These are phyloP conservation scores for Nicotiana undulata DNA, from an alignment of 257 asterid genomes.

Conservation along the genomic window DNA sequence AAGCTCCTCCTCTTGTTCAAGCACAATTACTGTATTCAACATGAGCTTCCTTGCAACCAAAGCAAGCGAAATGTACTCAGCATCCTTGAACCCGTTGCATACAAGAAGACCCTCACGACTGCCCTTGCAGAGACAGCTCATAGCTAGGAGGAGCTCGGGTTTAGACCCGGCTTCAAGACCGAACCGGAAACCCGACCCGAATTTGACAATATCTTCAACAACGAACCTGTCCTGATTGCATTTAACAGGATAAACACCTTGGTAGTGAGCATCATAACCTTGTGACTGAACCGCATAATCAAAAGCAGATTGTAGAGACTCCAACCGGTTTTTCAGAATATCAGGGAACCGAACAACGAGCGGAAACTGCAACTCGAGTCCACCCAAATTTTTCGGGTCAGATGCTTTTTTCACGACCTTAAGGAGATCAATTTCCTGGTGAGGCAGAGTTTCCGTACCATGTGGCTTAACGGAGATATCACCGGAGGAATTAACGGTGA, in stretches of 20 bases:
- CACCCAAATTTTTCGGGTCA: conserved; percentile 54
- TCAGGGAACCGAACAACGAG: conserved; percentile 81
- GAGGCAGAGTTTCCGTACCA: conserved; percentile 54
- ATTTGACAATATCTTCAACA: conserved; percentile 86
- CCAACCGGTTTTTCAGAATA: conserved; percentile 66
- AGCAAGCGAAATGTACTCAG: conserved; percentile 80
- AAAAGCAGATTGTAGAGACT: conserved; percentile 62
- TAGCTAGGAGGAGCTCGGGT: conserved; percentile 91
- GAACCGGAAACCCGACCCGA: conserved; percentile 70
- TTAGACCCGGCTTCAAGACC: conserved; percentile 97
- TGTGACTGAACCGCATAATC: conserved; percentile 55
- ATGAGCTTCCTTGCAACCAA: conserved; percentile 65
- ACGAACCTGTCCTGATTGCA: conserved; percentile 86
- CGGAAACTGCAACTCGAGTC: conserved; percentile 81
- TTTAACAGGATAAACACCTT: conserved; percentile 92
- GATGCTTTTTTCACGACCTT: conserved; percentile 85
- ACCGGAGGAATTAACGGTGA: conserved; percentile 68
- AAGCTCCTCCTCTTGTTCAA: conserved; percentile 90
- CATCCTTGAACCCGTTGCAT: conserved; percentile 94
- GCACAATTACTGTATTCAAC: conserved; percentile 75
- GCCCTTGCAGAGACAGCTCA: conserved; percentile 81
- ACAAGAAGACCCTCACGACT: conserved; percentile 67
- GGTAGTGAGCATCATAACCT: conserved; percentile 72
- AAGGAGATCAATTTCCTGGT: conserved; percentile 86
- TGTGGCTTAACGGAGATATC: conserved; percentile 62